Percentiles rank a stretch among this genome's conserved stretches.
These are phyloP conservation scores for Dothistroma pini DNA, from an alignment of 2,329 filamentous ascomycete species.

Conservation along the genomic window DNA sequence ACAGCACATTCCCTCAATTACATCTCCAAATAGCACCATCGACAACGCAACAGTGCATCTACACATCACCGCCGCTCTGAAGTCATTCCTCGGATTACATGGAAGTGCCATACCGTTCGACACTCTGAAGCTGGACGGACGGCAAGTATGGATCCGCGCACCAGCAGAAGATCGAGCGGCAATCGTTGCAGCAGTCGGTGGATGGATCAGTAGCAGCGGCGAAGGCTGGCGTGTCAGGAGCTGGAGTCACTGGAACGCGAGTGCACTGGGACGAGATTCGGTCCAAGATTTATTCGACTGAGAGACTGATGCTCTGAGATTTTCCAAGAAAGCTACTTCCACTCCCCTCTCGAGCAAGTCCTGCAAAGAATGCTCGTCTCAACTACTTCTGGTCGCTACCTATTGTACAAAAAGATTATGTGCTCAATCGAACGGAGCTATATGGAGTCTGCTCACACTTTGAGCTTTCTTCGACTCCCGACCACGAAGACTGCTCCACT, in stretches of 20 bases:
- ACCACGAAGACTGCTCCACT: background rate
- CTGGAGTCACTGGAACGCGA: slow-evolving; percentile 63
- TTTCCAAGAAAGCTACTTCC: slow-evolving; percentile 1
- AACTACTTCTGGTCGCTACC: background rate
- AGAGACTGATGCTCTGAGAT: slow-evolving; percentile 3
- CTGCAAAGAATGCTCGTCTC: background rate
- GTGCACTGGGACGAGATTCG: slow-evolving; percentile 51
- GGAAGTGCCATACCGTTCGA: slow-evolving; percentile 67
- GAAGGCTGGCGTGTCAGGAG: slow-evolving; percentile 51
- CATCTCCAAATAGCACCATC: slow-evolving; percentile 32
- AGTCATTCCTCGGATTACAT: slow-evolving; percentile 65
- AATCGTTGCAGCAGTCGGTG: slow-evolving; percentile 62
- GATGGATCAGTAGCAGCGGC: slow-evolving; percentile 54
- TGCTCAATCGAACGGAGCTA: background rate
- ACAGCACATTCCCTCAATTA: slow-evolving; percentile 28
- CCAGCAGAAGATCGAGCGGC: slow-evolving; percentile 58
- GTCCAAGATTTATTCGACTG: slow-evolving; percentile 46
- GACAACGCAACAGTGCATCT: slow-evolving; percentile 62
- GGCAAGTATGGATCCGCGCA: slow-evolving; percentile 62
- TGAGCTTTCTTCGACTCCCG: background rate
- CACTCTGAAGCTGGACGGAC: slow-evolving; percentile 59
- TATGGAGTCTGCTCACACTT: slow-evolving; percentile 11
- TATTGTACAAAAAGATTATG: slow-evolving; percentile 21
- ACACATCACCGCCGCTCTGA: slow-evolving; percentile 61
- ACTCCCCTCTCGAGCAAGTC: background rate